Base-by-base conservation (phyloP, 345 rosid genomes). In the Eucalyptus erythrocorys region DNA sequence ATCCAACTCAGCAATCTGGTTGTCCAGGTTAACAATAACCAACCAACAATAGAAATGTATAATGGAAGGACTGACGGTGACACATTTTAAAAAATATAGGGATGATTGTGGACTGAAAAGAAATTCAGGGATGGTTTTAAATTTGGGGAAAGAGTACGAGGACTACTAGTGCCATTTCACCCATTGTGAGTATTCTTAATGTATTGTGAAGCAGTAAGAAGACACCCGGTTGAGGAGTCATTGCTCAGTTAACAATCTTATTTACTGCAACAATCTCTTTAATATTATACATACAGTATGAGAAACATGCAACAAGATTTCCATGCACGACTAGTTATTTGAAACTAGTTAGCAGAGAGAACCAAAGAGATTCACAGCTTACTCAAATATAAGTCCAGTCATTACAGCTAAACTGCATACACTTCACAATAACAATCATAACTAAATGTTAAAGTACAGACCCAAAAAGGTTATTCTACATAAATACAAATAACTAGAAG, bases 401-500 rank as follows among this genome's bases (percentile, higher is more conserved):
- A 84, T 84, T 45, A 13, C 50, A 45, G 50, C 53, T 84, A 84
- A 48, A 45, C 32, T 12, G 13, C 37, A 47, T 14, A 48, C 37
- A 85, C 50, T 43, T 85, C 49, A 2, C 30, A 30, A 48, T 47
- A 49, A 86, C 27, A 22, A 76, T 57, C 64, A 48, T 6, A 32
- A 79, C 10, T 37, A 88, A 47, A 66, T 55, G 32, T 42, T 87
- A 48, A 27, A 61, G 55, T 61, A 32, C 30, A 47, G 64, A 51
- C 32, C 30, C 0, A 48, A 27, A 30, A 84, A 50, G 37, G 14
- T 34, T 47, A 68, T 66, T 53, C 71, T 34, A 81, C 32, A n/a
- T 17, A 37, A 48, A n/a, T 40, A 24, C 55, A 87, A 49, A 55
- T 85, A 53, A 87, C 49, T 37, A 89, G 92, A 87, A 90, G 92